Base-by-base conservation (phyloP, 495 filamentous ascomycete species). In the Aspergillus ostianus region DNA sequence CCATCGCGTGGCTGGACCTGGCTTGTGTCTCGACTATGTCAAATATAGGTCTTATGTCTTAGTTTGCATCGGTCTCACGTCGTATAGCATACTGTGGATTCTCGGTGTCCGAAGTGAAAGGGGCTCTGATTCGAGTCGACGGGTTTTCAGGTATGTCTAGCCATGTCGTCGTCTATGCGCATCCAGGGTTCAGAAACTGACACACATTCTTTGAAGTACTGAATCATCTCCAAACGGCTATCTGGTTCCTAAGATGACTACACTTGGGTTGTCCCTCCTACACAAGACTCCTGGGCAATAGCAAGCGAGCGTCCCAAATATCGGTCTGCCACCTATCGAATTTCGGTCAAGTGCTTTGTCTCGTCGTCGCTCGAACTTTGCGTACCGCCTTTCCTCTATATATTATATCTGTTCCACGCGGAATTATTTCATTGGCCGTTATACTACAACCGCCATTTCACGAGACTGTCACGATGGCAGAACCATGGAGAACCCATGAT, bases 401-500 rank as follows among this genome's bases (percentile, higher is more conserved):
- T 41, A 41, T 41, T 41, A 2, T 41, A 13, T 15, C 36, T 41
- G 9, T 10, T 4, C 36, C n/a, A n/a, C 6, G 18, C 47, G 18
- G 47, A 20, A 3, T 1, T 41, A 41, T 41, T 41, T 41, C 36
- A 4, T 41, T 15, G 36, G 36, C 15, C 36, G 4, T 49, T 15
- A 49, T 47, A 49, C 6, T n/a, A 41, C 15, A 41, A 13, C 6
- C 10, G 36, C 9, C 9, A 15, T 15, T 15, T 15, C 13, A 41
- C 8, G 10, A 13, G 12, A 8, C 36, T 41, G 36, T 13, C 9
- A 32, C 27, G 0, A 29, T 50, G 21, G 29, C 19, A 7, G 67
- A 68, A 47, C 66, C 71, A 70, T 91, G 88, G 88, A 82, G 82
- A 2, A 73, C 79, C 36, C 79, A 79, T 66, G 88, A 92, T 77